These are phyloP conservation scores for Hericium erinaceus DNA, from an alignment of 768 basidiomycete genomes.

Conservation along the genomic window DNA sequence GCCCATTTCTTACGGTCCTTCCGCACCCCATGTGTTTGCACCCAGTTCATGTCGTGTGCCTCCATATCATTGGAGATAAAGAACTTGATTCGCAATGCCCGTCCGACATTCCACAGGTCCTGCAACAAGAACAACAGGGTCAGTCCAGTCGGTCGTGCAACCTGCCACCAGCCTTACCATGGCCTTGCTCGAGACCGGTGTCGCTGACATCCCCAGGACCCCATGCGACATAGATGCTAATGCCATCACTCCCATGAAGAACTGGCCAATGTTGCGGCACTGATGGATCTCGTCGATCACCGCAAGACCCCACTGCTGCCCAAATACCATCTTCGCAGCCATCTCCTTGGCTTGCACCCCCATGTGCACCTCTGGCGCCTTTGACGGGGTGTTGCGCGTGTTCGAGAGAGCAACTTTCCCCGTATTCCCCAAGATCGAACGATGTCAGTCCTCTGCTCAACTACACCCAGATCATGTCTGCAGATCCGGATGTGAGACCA, in stretches of 20 bases:
- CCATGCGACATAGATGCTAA: not conserved
- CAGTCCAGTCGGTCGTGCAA: not conserved
- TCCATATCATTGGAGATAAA: not conserved
- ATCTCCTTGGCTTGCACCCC: no score
- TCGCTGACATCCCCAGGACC: not conserved
- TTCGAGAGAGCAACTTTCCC: no score
- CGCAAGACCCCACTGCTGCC: not conserved
- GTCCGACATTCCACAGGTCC: not conserved
- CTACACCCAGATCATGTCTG: no score
- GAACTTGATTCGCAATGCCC: not conserved
- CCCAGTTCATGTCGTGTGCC: not conserved
- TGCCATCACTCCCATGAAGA: not conserved
- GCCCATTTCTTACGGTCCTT: not conserved
- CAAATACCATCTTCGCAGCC: not conserved
- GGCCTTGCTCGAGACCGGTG: not conserved
- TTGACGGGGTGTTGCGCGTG: no score
- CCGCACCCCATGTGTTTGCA: not conserved
- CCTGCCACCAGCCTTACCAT: no score
- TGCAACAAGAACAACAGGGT: not conserved
- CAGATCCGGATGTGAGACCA: no score
- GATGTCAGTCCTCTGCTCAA: no score
- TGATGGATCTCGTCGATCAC: not conserved
- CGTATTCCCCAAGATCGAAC: no score
- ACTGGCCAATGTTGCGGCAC: not conserved
- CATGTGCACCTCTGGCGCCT: no score